These are phyloP conservation scores for Candida tetrigidarum DNA, from an alignment of 1,139 yeast genomes.

Conservation along the genomic window DNA sequence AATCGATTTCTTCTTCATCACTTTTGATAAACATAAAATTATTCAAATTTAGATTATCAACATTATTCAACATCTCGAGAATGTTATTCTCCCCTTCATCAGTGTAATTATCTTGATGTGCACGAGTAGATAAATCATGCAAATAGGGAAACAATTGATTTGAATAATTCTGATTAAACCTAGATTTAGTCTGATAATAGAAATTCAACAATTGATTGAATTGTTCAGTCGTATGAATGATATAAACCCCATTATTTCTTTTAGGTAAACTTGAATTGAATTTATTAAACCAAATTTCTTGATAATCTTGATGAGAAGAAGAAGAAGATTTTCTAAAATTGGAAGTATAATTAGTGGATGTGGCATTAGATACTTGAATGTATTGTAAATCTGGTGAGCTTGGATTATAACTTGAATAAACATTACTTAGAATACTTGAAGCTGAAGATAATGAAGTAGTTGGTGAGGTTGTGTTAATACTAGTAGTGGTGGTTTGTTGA, in stretches of 20 bases:
- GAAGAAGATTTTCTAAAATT: slow-evolving; percentile 7
- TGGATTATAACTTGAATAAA: neutral
- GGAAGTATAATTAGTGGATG: slow-evolving; percentile 5
- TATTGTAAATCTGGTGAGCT: slow-evolving; percentile 4
- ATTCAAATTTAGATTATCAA: slow-evolving; percentile 8
- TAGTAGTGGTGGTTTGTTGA: neutral
- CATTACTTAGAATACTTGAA: slow-evolving; percentile 6
- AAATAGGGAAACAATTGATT: slow-evolving; percentile 38
- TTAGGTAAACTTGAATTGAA: slow-evolving; percentile 20
- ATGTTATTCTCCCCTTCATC: slow-evolving; percentile 9
- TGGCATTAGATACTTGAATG: slow-evolving; percentile 1
- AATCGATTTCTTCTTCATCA: slow-evolving; percentile 13
- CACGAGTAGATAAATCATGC: slow-evolving; percentile 35
- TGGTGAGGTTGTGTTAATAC: no score
- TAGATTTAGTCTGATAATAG: slow-evolving; percentile 27
- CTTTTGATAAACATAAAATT: slow-evolving; percentile 24
- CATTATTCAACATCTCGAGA: neutral
- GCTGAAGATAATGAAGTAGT: slow-evolving; percentile 2
- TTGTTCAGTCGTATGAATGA: slow-evolving; percentile 18
- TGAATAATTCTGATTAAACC: slow-evolving; percentile 19
- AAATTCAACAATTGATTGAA: slow-evolving; percentile 27
- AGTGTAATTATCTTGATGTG: slow-evolving; percentile 31
- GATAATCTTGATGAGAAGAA: slow-evolving; percentile 8
- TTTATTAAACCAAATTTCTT: slow-evolving; percentile 12
- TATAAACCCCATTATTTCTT: slow-evolving; percentile 15